These are phyloP conservation scores for Aspergillus ochraceus DNA, from an alignment of 2,329 filamentous ascomycete species.

Conservation along the genomic window DNA sequence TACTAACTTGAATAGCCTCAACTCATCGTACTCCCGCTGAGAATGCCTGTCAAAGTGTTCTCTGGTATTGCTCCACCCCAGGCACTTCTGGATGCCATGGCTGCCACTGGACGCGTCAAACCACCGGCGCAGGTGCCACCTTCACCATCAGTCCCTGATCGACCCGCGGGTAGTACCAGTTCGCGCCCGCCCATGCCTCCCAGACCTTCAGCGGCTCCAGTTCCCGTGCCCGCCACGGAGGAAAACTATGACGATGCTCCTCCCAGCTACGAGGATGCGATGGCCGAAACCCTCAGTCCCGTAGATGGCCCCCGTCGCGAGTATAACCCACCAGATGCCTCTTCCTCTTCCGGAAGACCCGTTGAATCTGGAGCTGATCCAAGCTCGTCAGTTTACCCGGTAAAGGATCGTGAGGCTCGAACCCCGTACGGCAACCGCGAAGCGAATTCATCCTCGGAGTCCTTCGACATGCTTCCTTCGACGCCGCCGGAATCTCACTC, in stretches of 20 bases:
- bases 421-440: slow-evolving; percentile 20
- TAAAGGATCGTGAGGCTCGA: slow-evolving; percentile 30
- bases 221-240: slow-evolving; percentile 21
- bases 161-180: slow-evolving; percentile 21
- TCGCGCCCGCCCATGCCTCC: slow-evolving; percentile 43
- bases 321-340: slow-evolving; percentile 46
- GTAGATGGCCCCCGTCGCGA: slow-evolving; percentile 66
- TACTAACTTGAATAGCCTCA: slow-evolving; percentile 56
- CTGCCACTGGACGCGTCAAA: slow-evolving; percentile 29
- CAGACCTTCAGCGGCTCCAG: slow-evolving; percentile 31
- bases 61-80: slow-evolving; percentile 83
- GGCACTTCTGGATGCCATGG: slow-evolving; percentile 69
- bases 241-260: slow-evolving; percentile 69
- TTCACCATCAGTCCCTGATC: slow-evolving; percentile 18
- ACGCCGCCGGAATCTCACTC: slow-evolving; percentile 37
- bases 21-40: slow-evolving; percentile 73
- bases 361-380: slow-evolving; percentile 40
- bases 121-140: slow-evolving; percentile 12
- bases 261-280: slow-evolving; percentile 90
- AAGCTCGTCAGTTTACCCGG: slow-evolving; percentile 33
- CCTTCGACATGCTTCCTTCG: slow-evolving; percentile 41
- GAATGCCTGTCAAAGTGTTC: slow-evolving; percentile 77
- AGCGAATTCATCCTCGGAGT: slow-evolving; percentile 36
- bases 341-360: slow-evolving; percentile 25
- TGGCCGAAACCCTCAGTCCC: slow-evolving; percentile 75